phyloP scores from a whole-genome alignment of 805 yeast genomes.

The Hanseniaspora mollemarum region DNA sequence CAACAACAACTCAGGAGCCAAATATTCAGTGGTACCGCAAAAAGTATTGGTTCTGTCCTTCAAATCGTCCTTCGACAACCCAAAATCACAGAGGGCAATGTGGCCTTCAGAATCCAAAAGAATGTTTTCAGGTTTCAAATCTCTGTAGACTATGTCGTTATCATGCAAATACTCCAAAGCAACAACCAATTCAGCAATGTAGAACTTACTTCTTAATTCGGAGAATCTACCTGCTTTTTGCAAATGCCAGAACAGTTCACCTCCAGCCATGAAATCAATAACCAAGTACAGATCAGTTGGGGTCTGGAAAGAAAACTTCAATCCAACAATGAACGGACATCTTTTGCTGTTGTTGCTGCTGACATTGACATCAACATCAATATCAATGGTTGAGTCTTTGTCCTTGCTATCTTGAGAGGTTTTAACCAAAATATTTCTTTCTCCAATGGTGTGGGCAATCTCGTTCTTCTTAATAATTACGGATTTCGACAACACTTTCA shows the following conservation, averaged over 20 bases:
- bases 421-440: conserved; percentile 84
- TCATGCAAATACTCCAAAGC: conserved; percentile 93
- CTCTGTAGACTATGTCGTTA: conserved; percentile 91
- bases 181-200: conserved; percentile 87
- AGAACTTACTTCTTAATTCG: conserved; percentile 91
- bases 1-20: conserved; percentile 90
- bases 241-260: conserved; percentile 91
- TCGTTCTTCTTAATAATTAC: conserved; percentile 94
- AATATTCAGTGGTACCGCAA: conserved; percentile 96
- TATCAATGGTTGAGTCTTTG: not conserved
- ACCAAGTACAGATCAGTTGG: conserved; percentile 84
- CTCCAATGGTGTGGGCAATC: conserved; percentile 96
- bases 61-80: conserved; percentile 85
- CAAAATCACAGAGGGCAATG: conserved; percentile 94
- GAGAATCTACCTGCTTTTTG: conserved; percentile 91
- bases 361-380: not conserved
- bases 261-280: conserved; percentile 97
- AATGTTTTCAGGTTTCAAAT: conserved; percentile 93
- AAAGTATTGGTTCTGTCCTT: conserved; percentile 88
- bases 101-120: conserved; percentile 93
- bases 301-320: conserved; percentile 93
- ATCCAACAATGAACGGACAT: conserved; percentile 87
- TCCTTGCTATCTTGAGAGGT: conserved; percentile 42
- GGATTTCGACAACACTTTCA: conserved; percentile 91
- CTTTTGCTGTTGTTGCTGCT: conserved; percentile 38